Percentiles rank a stretch among this genome's conserved stretches.
Evolutionary conservation across 129 eudicot species (phyloP).

Genomic region (Escallonia rubra): DNA sequence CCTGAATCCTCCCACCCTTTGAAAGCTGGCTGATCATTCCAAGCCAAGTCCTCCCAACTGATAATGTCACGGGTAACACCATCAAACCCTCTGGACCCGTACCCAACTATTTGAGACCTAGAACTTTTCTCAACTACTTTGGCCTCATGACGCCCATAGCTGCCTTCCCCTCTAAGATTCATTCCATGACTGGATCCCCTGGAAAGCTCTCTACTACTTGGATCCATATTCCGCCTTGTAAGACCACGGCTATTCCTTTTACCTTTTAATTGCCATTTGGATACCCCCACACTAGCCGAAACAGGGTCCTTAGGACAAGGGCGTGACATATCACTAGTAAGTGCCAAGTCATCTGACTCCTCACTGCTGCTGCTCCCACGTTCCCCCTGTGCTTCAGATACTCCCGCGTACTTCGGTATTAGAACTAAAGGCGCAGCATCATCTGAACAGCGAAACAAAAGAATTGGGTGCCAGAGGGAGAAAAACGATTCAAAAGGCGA

Average conservation of each 20-base stretch:
- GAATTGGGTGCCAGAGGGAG: background rate
- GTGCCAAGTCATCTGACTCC: constrained; percentile 45
- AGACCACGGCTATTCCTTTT: constrained; percentile 67
- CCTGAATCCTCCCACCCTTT: constrained; percentile 62
- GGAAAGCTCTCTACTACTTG: constrained; percentile 22
- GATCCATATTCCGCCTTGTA: constrained; percentile 36
- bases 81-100: constrained; percentile 29
- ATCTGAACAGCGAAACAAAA: constrained; percentile 37
- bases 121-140: constrained; percentile 25
- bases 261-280: constrained; percentile 85
- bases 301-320: constrained; percentile 27
- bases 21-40: constrained; percentile 29
- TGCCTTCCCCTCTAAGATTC: constrained; percentile 25
- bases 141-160: constrained; percentile 18
- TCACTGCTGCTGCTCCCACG: constrained; percentile 58
- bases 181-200: constrained; percentile 22
- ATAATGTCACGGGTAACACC: constrained; percentile 10
- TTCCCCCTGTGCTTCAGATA: constrained; percentile 40
- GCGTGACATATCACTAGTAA: constrained; percentile 38
- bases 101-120: constrained; percentile 17
- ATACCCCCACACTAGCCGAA: constrained; percentile 37
- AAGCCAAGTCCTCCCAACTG: constrained; percentile 43
- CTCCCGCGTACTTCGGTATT: constrained; percentile 56
- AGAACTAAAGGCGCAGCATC: constrained; percentile 54
- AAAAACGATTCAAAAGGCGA: background rate